Base-by-base conservation (phyloP, 768 basidiomycete species). In the Auriscalpium vulgare region DNA sequence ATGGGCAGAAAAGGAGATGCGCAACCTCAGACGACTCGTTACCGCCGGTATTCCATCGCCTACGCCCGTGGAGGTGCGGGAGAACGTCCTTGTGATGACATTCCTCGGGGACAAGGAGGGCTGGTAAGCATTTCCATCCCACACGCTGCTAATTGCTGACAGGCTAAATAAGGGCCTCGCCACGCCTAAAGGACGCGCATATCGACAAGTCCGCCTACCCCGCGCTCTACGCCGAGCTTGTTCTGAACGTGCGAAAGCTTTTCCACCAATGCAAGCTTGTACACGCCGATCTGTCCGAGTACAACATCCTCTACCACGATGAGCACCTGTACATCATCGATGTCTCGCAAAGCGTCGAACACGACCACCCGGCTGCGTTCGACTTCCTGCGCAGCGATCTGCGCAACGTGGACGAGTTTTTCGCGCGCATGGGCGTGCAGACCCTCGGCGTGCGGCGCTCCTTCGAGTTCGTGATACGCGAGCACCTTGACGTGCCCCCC, bases 1-100 rank as follows among this genome's bases (percentile, higher is more conserved):
- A 3, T 99, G 97, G 97, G 97, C 97, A 2, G 97, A 99, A 71
- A 99, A 99, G 73, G 97, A 99, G 70, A 88, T 97, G 87, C 84
- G 97, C 21, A 99, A 99, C 68, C 73, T 99, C 59, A 87, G 88
- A 67, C 81, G 97, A 36, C 72, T 99, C 47, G 77, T 81, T 9
- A 72, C 84, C n/a, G 91, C 91, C 17, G 94, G 90, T 0, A 82
- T 99, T 51, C 78, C 79, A 47, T 91, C 89, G 58, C 97, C 97
- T 1, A 87, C 90, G 47, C 91, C 94, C 2, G 63, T 95, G 16
- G 97, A 98, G 67, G 93, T 97, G 9, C 81, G 94, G 55, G 94
- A 97, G 69, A 99, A 99, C 66, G 91, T 99, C 8, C 80, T 99
- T 23, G 93, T 95, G 19, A 98, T 99, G 95, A 80, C 79, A 48